Conservation (phyloP, 257 asterid species). For the Cynanchum wilfordii region DNA sequence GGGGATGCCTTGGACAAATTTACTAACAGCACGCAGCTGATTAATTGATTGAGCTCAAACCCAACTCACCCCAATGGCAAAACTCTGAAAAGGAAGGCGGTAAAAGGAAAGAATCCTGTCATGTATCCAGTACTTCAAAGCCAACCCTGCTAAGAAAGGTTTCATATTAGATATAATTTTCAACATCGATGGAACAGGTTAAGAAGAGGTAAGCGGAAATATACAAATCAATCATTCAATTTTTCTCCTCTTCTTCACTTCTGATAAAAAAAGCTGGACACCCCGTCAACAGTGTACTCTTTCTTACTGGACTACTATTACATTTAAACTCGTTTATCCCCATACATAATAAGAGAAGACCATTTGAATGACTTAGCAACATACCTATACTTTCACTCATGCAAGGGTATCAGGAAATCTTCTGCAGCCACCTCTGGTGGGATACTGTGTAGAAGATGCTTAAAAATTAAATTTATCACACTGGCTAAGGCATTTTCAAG, state of each 20-base stretch:
- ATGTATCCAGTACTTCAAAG: not conserved
- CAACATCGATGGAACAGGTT: not conserved
- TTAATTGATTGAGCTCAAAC: not conserved
- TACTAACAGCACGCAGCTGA: not conserved
- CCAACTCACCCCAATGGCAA: not conserved
- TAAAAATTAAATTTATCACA: not conserved
- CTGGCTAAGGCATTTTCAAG: conserved; percentile 63
- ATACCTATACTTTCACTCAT: not conserved
- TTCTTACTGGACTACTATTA: not conserved
- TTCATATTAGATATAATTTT: not conserved
- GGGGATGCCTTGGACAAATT: not conserved
- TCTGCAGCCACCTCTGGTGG: not conserved
- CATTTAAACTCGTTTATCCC: not conserved
- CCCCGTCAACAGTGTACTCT: not conserved
- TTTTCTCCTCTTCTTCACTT: not conserved
- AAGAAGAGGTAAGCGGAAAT: not conserved
- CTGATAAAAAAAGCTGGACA: not conserved
- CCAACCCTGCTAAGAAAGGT: conserved; percentile 6
- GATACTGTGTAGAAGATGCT: not conserved
- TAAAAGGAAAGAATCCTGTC: not conserved
- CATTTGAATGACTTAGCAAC: not conserved
- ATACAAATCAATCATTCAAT: not conserved
- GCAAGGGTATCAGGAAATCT: not conserved
- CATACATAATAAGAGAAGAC: not conserved
- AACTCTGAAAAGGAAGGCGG: not conserved